Percentiles rank a stretch among this genome's conserved stretches.
These are phyloP conservation scores for Trichophyton schoenleinii DNA, from an alignment of 2,329 filamentous ascomycete genomes.

Conservation along the genomic window DNA sequence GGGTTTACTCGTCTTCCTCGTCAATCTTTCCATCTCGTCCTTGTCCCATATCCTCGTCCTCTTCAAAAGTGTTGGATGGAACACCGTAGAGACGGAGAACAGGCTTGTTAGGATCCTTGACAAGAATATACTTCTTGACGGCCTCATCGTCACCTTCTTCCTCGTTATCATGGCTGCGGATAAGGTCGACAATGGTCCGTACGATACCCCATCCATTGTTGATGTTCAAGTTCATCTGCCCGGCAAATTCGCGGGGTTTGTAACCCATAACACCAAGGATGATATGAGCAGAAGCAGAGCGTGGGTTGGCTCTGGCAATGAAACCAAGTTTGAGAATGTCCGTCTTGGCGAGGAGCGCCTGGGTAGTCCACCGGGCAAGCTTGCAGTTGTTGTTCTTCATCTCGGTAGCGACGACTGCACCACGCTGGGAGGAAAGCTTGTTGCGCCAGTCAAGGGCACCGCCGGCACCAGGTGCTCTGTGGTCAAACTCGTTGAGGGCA, in stretches of 20 bases:
- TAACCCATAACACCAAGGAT: slow-evolving; percentile 91
- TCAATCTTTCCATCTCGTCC: slow-evolving; percentile 43
- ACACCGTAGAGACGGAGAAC: slow-evolving; percentile 89
- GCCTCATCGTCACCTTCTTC: slow-evolving; percentile 28
- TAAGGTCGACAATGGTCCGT: slow-evolving; percentile 88
- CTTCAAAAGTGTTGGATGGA: slow-evolving; percentile 76
- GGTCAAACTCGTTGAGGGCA: slow-evolving; percentile 97
- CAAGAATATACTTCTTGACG: slow-evolving; percentile 41
- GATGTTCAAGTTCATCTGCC: slow-evolving; percentile 94
- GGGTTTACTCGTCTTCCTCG: slow-evolving; percentile 40
- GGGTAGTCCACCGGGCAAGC: slow-evolving; percentile 91
- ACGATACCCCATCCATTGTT: slow-evolving; percentile 99
- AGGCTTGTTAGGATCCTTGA: slow-evolving; percentile 92
- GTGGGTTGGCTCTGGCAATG: slow-evolving; percentile 86
- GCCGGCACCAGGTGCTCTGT: slow-evolving; percentile 89
- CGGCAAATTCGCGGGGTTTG: slow-evolving; percentile 93
- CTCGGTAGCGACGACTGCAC: slow-evolving; percentile 94
- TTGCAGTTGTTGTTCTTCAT: slow-evolving; percentile 99
- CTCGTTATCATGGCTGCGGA: slow-evolving; percentile 27
- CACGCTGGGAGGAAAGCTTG: slow-evolving; percentile 86
- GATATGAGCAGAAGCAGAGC: slow-evolving; percentile 85
- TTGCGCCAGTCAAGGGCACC: slow-evolving; percentile 93
- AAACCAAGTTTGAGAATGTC: slow-evolving; percentile 99
- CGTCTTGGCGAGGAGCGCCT: slow-evolving; percentile 93
- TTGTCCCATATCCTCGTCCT: slow-evolving; percentile 56